Evolutionary conservation across 371 early-diverging fungal genomes (phyloP), one percentile per base, ranked within the genome.

Genomic region (Haplosporangium sp.): DNA sequence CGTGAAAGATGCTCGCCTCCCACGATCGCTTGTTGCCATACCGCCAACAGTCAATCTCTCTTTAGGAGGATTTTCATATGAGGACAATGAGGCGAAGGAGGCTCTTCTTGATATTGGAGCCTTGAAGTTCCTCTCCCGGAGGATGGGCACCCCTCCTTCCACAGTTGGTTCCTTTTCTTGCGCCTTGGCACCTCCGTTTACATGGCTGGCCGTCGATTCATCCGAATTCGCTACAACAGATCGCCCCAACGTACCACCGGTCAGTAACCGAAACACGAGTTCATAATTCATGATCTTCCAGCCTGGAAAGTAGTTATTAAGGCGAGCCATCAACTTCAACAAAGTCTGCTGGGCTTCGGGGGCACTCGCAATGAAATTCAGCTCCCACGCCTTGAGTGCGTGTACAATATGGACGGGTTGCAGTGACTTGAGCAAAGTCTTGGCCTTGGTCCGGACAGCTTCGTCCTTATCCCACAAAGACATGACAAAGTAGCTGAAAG

Each of bases 401-500:
- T 80, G 73, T 16, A 53, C 43, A 5, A 80, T 48, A 56, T 80
- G 73, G 0, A 73, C 80, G 0, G 80, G 80, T 16, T 80, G 80
- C 18, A 80, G 53, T 10, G 73, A 64, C 45, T 63, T 69, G 9
- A 80, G 52, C 23, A 80, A 45, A 0, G 74, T 62, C 38, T 60
- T 73, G 18, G 80, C 73, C 23, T 80, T 80, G 13, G 80, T 69
- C 9, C 80, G 74, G 10, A 80, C 69, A 40, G 74, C 73, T 12
- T 80, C 80, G 21, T 73, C 73, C 23, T 67, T 80, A 41, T 80
- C 80, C 80, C 80, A 80, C 69, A 80, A 69, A 20, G 73, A 73
- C 42, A 74, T 73, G 7, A 69, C 80, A 66, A 80, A 69, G 53
- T 58, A 63, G 20, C 73, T 80, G 43, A 80, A 80, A 10, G 61